Conservation (phyloP, 83 land plant genomes). For the Thuja plicata region DNA sequence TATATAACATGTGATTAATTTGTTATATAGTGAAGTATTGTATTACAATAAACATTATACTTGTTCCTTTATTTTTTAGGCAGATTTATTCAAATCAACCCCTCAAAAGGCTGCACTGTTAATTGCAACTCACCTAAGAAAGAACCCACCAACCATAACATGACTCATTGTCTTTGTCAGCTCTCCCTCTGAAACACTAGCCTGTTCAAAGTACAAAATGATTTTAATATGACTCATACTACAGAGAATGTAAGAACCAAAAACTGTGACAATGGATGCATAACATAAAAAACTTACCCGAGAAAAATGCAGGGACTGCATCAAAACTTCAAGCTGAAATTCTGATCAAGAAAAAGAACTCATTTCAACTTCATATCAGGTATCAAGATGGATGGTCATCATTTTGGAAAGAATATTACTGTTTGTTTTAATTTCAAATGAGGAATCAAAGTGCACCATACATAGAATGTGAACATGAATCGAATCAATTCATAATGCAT, state of each 20-base stretch:
- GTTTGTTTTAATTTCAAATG: not conserved
- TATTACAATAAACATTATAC: not conserved
- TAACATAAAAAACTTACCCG: constrained; percentile 55
- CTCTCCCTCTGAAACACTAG: constrained; percentile 79
- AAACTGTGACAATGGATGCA: not conserved
- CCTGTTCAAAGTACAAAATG: constrained; percentile 44
- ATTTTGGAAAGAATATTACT: too few relatives aligned
- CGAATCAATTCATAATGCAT: not conserved
- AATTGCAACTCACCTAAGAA: constrained; percentile 65
- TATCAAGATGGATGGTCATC: not conserved
- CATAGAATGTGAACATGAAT: not conserved
- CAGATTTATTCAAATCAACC: not conserved
- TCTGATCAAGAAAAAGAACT: constrained; percentile 42
- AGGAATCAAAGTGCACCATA: not conserved
- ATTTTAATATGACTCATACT: not conserved
- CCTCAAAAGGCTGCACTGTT: not conserved
- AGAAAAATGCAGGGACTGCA: constrained; percentile 86
- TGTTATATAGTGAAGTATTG: not conserved
- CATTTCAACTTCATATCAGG: not conserved
- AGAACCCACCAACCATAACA: constrained; percentile 66
- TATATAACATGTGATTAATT: not conserved
- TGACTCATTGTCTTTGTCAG: constrained; percentile 55
- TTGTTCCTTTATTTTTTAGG: not conserved
- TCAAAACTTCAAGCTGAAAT: constrained; percentile 88
- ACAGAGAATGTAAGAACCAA: not conserved